phyloP scores from a whole-genome alignment of 805 yeast species.

The Lipomyces anomalus region DNA sequence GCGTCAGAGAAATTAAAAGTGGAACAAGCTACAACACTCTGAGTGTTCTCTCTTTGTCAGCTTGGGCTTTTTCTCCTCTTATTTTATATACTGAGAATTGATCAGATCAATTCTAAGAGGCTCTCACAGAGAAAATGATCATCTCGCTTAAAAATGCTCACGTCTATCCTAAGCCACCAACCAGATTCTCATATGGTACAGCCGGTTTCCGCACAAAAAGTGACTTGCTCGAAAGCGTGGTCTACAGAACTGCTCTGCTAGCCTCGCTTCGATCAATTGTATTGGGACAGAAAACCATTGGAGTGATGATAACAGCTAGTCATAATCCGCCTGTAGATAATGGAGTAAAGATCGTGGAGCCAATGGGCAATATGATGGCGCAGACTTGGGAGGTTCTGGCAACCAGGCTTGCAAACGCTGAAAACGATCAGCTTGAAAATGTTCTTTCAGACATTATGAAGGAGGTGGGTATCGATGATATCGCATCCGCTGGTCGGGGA shows the following conservation, averaged over 20 bases:
- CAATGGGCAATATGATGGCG: conserved; percentile 81
- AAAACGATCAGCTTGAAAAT: conserved; percentile 4
- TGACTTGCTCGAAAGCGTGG: conserved; percentile 64
- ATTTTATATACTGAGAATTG: too few species aligned
- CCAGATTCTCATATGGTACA: conserved; percentile 72
- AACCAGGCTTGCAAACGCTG: conserved; percentile 70
- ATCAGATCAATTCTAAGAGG: too few species aligned
- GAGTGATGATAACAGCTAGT: conserved; percentile 80
- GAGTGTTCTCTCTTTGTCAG: too few species aligned
- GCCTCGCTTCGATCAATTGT: conserved; percentile 78
- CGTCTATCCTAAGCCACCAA: neutral
- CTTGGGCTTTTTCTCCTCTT: too few species aligned
- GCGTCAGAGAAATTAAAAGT: too few species aligned
- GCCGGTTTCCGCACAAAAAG: conserved; percentile 91
- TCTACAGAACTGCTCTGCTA: conserved; percentile 73
- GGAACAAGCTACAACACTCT: too few species aligned
- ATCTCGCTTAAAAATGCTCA: neutral
- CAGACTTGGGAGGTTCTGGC: conserved; percentile 80
- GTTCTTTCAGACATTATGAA: conserved; percentile 40
- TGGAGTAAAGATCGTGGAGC: conserved; percentile 92
- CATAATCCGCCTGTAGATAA: conserved; percentile 61
- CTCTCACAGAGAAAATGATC: too few species aligned
- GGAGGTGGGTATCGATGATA: conserved; percentile 38
- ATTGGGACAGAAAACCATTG: conserved; percentile 63
- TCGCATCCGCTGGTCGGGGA: conserved; percentile 35